These are phyloP conservation scores for Puccinellia tenuiflora DNA, from an alignment of 176 grass and related monocot genomes.

Conservation along the genomic window DNA sequence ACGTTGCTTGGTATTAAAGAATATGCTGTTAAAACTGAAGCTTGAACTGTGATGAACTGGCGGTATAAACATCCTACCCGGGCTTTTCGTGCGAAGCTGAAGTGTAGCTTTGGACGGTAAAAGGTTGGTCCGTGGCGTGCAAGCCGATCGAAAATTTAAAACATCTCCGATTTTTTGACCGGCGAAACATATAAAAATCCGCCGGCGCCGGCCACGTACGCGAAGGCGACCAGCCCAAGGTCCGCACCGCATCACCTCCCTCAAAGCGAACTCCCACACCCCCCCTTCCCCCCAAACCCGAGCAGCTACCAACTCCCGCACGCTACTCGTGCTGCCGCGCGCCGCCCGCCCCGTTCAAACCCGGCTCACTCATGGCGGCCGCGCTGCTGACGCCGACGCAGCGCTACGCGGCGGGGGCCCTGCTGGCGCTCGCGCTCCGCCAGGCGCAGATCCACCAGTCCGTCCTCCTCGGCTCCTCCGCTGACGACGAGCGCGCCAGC, in stretches of 20 bases:
- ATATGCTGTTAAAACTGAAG: no score
- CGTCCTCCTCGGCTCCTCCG: conserved; percentile 50
- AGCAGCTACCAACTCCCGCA: not conserved
- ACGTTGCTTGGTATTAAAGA: no score
- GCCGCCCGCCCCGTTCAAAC: not conserved
- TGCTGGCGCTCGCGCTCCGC: conserved; percentile 75
- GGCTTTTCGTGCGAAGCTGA: no score
- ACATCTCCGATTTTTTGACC: not conserved
- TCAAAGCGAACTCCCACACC: not conserved
- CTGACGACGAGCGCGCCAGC: conserved; percentile 36
- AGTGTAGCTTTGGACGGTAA: no score
- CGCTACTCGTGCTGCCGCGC: not conserved
- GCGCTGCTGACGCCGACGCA: conserved; percentile 67
- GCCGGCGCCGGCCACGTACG: not conserved
- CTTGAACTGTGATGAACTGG: no score
- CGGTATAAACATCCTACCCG: no score
- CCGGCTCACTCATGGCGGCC: conserved; percentile 36
- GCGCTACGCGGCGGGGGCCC: conserved; percentile 84
- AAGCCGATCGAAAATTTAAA: not conserved
- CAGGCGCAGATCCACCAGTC: conserved; percentile 96
- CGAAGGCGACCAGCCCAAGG: not conserved
- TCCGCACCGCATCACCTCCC: not conserved
- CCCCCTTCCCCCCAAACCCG: not conserved
- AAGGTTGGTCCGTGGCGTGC: not conserved
- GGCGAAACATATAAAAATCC: not conserved